Evolutionary conservation across 768 basidiomycete genomes (phyloP).

Genomic region (Peribolospora baueri): DNA sequence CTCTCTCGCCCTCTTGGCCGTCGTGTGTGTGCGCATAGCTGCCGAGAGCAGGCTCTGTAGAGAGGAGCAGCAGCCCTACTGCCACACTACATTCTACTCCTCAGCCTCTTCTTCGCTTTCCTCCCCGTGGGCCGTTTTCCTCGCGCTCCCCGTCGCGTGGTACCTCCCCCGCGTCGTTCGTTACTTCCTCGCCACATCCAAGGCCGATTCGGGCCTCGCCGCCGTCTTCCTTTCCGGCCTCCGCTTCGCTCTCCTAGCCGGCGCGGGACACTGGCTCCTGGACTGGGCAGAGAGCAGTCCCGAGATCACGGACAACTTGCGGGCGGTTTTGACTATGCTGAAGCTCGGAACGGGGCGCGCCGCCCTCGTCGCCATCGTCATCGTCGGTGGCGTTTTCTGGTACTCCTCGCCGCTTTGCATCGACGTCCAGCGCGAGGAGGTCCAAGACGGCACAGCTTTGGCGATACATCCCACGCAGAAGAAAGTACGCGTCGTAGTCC

Average conservation of each 20-base stretch:
- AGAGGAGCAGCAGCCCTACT: slow-evolving; percentile 80
- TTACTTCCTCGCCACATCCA: slow-evolving; percentile 36
- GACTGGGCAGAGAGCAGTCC: slow-evolving; percentile 44
- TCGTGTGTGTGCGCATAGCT: slow-evolving; percentile 47
- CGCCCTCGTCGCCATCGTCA: slow-evolving; percentile 22
- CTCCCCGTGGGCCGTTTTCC: slow-evolving; percentile 35
- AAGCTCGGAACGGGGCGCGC: slow-evolving; percentile 37
- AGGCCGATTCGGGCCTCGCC: slow-evolving; percentile 51
- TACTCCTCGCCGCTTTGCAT: slow-evolving; percentile 49
- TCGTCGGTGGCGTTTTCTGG: slow-evolving; percentile 43
- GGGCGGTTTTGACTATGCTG: slow-evolving; percentile 12
- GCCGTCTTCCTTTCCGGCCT: slow-evolving; percentile 36
- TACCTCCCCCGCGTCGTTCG: slow-evolving; percentile 34
- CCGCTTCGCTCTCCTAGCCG: slow-evolving; percentile 33
- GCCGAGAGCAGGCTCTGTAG: slow-evolving; percentile 65
- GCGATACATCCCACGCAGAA: slow-evolving; percentile 14
- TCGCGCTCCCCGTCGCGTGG: slow-evolving; percentile 32
- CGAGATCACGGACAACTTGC: slow-evolving; percentile 19
- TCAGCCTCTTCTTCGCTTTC: slow-evolving; percentile 25
- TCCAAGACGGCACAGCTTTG: slow-evolving; percentile 9
- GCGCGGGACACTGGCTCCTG: slow-evolving; percentile 46
- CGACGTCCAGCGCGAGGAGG: slow-evolving; percentile 26
- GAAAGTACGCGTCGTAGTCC: slow-evolving; percentile 25
- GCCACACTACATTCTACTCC: slow-evolving; percentile 62
- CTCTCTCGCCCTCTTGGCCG: slow-evolving; percentile 41